Base-by-base conservation (phyloP, 306 rosid genomes). In the Acacia confusa region DNA sequence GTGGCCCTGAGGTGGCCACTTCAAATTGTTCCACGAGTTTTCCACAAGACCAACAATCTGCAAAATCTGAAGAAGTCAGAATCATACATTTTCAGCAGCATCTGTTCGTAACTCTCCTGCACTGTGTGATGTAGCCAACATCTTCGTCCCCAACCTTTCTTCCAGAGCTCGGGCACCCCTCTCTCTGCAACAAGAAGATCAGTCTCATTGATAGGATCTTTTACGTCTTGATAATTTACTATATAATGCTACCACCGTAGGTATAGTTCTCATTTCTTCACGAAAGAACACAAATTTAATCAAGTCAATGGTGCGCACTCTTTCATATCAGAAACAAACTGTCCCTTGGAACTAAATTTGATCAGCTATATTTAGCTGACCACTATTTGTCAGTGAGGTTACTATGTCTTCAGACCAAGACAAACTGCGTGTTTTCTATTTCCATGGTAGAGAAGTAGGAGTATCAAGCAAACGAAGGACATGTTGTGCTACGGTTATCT, bases 161-260 rank as follows among this genome's bases (percentile, higher is more conserved):
- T 95, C 99, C 63, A 95, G 90, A 32, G 97, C 99, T 75, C 99
- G 87, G 63, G 97, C 99, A 63, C 98, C 98, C 84, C 97, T 88
- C 86, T 92, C 99, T 66, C 98, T 95, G 84, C 88, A 86, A 79
- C 68, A 70, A 75, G 36, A 70, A 75, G 36, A 82, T 4, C 60
- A 63, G 67, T 82, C 38, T 83, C 79, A 84, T 44, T 48, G 24
- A 24, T 53, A 8, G 71, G 77, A 55, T 75, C 71, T 76, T 79
- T 74, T 63, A 82, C 50, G 25, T 58, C 32, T 34, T 72, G 52
- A 6, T 74, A 30, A 52, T 52, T 28, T 43, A 57, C 63, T 76
- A 65, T 73, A 64, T 53, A 53, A 48, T 66, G 45, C 66, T n/a
- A 8, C 27, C 61, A 66, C n/a, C 28, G 47, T 72, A 50, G 30